phyloP scores from a whole-genome alignment of 1,284 basidiomycete species.

The Golubevia pallescens region DNA sequence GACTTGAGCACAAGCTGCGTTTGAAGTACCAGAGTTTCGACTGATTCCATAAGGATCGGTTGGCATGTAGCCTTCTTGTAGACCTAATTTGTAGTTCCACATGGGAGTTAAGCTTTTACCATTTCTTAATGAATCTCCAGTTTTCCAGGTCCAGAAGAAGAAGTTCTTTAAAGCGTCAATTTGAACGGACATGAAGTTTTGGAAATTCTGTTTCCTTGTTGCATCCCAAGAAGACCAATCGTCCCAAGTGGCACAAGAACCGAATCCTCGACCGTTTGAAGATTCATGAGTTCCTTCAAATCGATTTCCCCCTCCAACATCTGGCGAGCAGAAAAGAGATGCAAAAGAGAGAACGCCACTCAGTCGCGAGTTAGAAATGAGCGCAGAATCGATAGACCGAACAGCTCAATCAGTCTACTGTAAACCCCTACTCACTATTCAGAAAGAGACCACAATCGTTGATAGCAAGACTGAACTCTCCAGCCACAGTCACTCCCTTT shows the following conservation, averaged over 20 bases:
- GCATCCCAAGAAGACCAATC: conserved; percentile 17
- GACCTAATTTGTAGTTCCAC: conserved; percentile 18
- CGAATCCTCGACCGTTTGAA: background rate
- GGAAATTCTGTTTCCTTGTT: conserved; percentile 17
- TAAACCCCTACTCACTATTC: background rate
- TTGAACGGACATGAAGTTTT: conserved; percentile 23
- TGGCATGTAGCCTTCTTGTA: conserved; percentile 21
- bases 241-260: conserved; percentile 25
- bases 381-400: too few species aligned
- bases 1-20: conserved; percentile 13
- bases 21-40: conserved; percentile 20
- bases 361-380: too few species aligned
- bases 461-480: conserved; percentile 16
- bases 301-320: conserved; percentile 18
- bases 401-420: too few species aligned
- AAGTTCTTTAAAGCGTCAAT: conserved; percentile 40
- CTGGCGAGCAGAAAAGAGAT: too few species aligned
- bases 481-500: conserved; percentile 33
- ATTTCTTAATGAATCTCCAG: conserved; percentile 22
- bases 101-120: conserved; percentile 23
- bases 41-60: conserved; percentile 14
- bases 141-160: conserved; percentile 30
- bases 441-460: conserved; percentile 20
- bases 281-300: conserved; percentile 14
- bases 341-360: too few species aligned